These are phyloP conservation scores for Bipolaris sorokiniana DNA, from an alignment of 2,329 filamentous ascomycete species.

Conservation along the genomic window DNA sequence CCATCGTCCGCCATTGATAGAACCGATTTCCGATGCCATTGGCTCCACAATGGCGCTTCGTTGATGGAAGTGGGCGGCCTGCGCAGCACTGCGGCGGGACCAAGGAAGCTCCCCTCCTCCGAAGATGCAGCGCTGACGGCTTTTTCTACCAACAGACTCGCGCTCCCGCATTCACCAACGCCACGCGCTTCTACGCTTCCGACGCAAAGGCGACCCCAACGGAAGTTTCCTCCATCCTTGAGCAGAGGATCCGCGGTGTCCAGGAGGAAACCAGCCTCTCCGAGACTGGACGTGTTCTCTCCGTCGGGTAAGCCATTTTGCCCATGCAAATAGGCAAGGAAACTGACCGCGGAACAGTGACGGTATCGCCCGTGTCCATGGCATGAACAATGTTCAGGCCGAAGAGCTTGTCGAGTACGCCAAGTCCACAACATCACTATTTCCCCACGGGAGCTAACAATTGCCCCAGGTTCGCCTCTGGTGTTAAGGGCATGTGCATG, in stretches of 20 bases:
- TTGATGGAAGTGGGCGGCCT: slow-evolving; percentile 46
- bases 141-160: slow-evolving; percentile 71
- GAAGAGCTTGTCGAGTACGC: slow-evolving; percentile 99
- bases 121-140: slow-evolving; percentile 52
- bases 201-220: slow-evolving; percentile 95
- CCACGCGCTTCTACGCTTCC: slow-evolving; percentile 83
- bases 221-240: slow-evolving; percentile 98
- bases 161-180: slow-evolving; percentile 79
- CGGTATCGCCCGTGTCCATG: slow-evolving; percentile 99
- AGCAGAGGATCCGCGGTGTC: slow-evolving; percentile 98
- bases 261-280: slow-evolving; percentile 95
- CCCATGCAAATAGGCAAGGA: slow-evolving; percentile 27
- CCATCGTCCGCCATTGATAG: slow-evolving; percentile 45
- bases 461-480: slow-evolving; percentile 84
- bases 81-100: slow-evolving; percentile 43
- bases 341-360: slow-evolving; percentile 70
- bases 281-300: slow-evolving; percentile 98
- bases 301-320: slow-evolving; percentile 83
- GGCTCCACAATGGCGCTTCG: slow-evolving; percentile 47
- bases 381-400: slow-evolving; percentile 99
- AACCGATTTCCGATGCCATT: slow-evolving; percentile 41
- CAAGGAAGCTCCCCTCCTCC: slow-evolving; percentile 40
- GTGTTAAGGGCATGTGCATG: slow-evolving; percentile 99
- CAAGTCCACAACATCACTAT: slow-evolving; percentile 16
- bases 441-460: slow-evolving; percentile 35